Conservation (phyloP, 768 basidiomycete genomes). For the Coprinopsis strossmayeri region DNA sequence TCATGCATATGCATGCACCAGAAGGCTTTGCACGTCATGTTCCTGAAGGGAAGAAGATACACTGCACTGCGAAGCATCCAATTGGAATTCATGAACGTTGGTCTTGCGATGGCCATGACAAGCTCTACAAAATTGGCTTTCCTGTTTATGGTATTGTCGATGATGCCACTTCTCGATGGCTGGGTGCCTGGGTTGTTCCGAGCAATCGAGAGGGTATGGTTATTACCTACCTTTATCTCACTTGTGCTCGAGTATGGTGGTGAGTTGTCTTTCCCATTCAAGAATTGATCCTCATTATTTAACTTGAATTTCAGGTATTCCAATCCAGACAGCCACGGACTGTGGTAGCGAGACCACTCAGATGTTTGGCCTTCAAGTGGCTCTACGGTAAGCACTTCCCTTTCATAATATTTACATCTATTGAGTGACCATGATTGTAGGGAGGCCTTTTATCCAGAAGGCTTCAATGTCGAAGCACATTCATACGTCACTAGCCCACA, state of each 20-base stretch:
- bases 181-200: constrained; percentile 30
- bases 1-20: constrained; percentile 24
- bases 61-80: constrained; percentile 18
- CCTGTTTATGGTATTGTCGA: constrained; percentile 30
- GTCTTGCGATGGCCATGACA: constrained; percentile 34
- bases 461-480: constrained; percentile 19
- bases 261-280: constrained; percentile 7
- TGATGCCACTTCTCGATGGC: constrained; percentile 22
- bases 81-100: constrained; percentile 30
- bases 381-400: constrained; percentile 19
- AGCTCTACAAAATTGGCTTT: constrained; percentile 32
- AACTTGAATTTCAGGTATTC: constrained; percentile 19
- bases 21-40: constrained; percentile 22
- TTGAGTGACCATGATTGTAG: constrained; percentile 11
- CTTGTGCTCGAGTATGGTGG: constrained; percentile 24
- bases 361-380: constrained; percentile 23
- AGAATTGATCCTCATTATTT: not conserved
- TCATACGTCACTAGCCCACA: constrained; percentile 23
- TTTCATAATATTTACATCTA: not conserved
- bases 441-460: constrained; percentile 20
- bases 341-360: constrained; percentile 30
- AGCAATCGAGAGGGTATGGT: constrained; percentile 24
- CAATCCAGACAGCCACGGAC: constrained; percentile 27
- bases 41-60: constrained; percentile 23
- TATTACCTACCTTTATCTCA: constrained; percentile 26